Evolutionary conservation across 345 rosid species (phyloP), one percentile per base, ranked within the genome.

Genomic region (Gossypium stocksii): DNA sequence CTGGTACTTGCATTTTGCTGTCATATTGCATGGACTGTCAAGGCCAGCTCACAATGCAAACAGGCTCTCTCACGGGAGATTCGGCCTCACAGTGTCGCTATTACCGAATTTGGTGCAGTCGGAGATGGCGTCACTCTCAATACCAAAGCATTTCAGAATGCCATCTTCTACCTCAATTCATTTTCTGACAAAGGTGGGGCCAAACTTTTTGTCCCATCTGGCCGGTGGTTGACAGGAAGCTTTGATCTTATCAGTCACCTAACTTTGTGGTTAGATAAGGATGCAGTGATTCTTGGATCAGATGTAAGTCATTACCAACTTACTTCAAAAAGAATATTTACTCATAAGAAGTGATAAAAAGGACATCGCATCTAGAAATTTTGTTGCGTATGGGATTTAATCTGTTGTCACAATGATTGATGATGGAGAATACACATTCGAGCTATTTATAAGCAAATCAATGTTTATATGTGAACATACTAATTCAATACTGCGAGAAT

Each of bases 171-270:
- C 77, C 96, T 95, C 70, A 93, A 93, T 85, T 91, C 99, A 16
- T 95, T 95, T 76, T 72, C 97, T 45, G 99, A 95, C 81, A 95
- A 95, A 82, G 98, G 98, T 0, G 99, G 99, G 69, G 99, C 99
- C 79, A 93, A 95, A 84, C 96, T 95, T 74, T 95, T 91, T 71
- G 97, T 95, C 70, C 99, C 99, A 0, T 86, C 94, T 66, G 98
- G 99, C 66, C 87, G 84, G 73, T 95, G 99, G 99, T 83, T 93
- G 84, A 95, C 99, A 34, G 99, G 99, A 71, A 95, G 98, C 86
- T 95, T 95, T 75, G 89, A 93, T 74, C 99, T 95, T 69, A 89
- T 95, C 76, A 95, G 98, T 80, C 99, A 93, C 85, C 83, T 95
- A 66, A 93, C 99, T 63, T 75, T 93, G 81, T 95, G 93, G 96